Evolutionary conservation across 2,329 filamentous ascomycete species (phyloP), one percentile per base, ranked within the genome.

Genomic region (Mycocentrospora acerina): DNA sequence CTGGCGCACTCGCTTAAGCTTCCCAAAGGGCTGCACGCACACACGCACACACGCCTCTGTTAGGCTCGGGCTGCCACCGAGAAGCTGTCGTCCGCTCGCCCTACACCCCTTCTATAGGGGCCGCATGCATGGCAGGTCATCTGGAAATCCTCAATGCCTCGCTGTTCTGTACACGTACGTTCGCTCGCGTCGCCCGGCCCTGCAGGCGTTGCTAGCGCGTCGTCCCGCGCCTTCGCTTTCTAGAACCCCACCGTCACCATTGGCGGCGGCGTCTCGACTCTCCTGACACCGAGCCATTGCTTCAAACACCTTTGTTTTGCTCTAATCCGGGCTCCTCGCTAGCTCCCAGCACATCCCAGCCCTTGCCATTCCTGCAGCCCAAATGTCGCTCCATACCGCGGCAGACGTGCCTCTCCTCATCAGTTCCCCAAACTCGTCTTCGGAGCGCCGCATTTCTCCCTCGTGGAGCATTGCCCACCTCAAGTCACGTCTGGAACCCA

Each of bases 391-490:
- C 40, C 70, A 64, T 35, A 47, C 58, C 31, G 81, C 86, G 73
- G 79, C 82, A 37, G 88, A 93, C 66, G 78, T 93, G 40, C 84
- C 87, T 51, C 77, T 93, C 57, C 77, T 83, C 48, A 80, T 93
- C 60, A 79, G 79, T 45, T 91, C 87, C 35, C 83, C 88, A 44
- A 87, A 85, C 68, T 78, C 86, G 32, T 81, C 84, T 32, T 90
- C 89, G 35, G 93, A 98, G 72, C 86, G 91, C 46, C 88, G 93
- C 53, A 83, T 97, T 66, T 91, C 88, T 17, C 91, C 91, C 11
- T 85, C 90, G 53, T 98, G 93, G 93, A 85, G 85, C 46, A 85
- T 98, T 62, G 76, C 79, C 38, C 83, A 88, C 58, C 78, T 97
- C 57, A 95, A 91, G 72, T 71, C 77, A 36, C 94, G 93, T 68